Conservation (phyloP, 805 yeast genomes). For the Hanseniaspora hatyaiensis region DNA sequence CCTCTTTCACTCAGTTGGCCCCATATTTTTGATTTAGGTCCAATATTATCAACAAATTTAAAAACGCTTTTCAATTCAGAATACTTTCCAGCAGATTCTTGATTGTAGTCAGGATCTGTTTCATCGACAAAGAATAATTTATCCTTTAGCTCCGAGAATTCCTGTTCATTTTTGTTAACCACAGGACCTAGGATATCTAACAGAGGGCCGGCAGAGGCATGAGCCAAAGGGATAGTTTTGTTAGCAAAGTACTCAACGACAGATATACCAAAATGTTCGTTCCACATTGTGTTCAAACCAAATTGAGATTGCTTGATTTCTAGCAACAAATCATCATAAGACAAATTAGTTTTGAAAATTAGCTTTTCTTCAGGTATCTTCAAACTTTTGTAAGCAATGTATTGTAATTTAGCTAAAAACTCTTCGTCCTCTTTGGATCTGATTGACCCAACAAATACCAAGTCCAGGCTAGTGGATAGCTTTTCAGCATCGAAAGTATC, state of each 20-base stretch:
- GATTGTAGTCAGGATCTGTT: slow-evolving; percentile 56
- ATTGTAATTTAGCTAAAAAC: slow-evolving; percentile 42
- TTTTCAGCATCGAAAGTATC: slow-evolving; percentile 16
- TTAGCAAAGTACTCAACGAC: slow-evolving; percentile 84
- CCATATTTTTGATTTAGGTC: background rate
- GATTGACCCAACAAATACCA: slow-evolving; percentile 75
- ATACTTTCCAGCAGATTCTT: slow-evolving; percentile 25
- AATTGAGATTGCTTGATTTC: slow-evolving; percentile 47
- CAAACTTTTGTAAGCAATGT: slow-evolving; percentile 32
- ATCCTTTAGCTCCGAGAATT: slow-evolving; percentile 40
- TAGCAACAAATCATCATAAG: slow-evolving; percentile 49
- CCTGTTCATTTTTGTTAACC: slow-evolving; percentile 11
- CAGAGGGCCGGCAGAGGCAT: slow-evolving; percentile 91
- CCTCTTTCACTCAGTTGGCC: slow-evolving; percentile 35
- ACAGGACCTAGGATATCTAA: slow-evolving; percentile 59
- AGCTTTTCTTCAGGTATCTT: slow-evolving; percentile 34
- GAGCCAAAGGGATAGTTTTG: slow-evolving; percentile 80
- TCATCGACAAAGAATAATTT: slow-evolving; percentile 72
- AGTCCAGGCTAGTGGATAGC: slow-evolving; percentile 34
- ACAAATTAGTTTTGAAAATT: slow-evolving; percentile 59
- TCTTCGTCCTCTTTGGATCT: slow-evolving; percentile 55
- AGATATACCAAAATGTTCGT: slow-evolving; percentile 96
- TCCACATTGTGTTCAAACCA: slow-evolving; percentile 98
- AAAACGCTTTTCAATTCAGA: slow-evolving; percentile 44
- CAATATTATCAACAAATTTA: slow-evolving; percentile 22